Evolutionary conservation across 345 rosid species (phyloP).

Genomic region (Populus nigra): DNA sequence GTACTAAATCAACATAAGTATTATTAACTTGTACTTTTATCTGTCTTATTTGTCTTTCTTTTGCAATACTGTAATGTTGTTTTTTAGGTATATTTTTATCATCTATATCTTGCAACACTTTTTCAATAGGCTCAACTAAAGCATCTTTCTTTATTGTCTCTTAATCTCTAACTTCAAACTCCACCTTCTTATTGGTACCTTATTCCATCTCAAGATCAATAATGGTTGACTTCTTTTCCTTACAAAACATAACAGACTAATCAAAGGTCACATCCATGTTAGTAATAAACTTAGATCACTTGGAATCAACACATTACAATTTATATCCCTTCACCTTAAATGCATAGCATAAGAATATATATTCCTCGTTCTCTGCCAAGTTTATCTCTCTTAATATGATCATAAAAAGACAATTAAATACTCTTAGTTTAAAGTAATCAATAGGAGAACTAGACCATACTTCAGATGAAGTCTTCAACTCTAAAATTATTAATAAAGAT

Average conservation of each 20-base stretch:
- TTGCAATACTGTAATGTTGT: neutral
- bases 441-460: neutral
- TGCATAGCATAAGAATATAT: neutral
- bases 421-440: neutral
- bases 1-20: no score
- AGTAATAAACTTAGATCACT: neutral
- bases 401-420: neutral
- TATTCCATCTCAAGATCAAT: neutral
- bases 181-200: neutral
- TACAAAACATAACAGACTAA: no score
- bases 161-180: neutral
- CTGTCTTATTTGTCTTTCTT: no score
- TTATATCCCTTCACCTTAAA: neutral
- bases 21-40: no score
- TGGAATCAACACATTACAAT: neutral
- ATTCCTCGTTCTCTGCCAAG: neutral
- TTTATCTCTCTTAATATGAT: neutral
- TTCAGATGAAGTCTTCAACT: neutral
- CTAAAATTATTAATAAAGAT: neutral
- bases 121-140: neutral
- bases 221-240: no score
- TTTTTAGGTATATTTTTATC: neutral
- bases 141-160: neutral
- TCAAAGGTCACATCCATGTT: no score
- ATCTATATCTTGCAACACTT: neutral